Evolutionary conservation across 176 grass and related monocot genomes (phyloP).

Genomic region (Tillandsia leiboldiana): DNA sequence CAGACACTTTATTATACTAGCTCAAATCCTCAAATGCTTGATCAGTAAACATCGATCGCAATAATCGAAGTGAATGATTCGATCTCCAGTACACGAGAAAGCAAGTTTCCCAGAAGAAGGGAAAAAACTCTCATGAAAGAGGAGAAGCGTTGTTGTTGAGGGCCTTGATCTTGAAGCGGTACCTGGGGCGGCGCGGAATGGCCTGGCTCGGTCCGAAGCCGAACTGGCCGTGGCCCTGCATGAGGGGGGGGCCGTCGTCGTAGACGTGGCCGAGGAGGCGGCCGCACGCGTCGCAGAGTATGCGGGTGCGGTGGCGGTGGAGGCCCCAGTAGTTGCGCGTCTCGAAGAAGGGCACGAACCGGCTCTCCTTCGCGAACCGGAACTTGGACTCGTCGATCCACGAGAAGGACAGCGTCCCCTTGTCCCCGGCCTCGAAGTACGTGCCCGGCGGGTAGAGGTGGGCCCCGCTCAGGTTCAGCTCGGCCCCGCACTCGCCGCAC

Average conservation of each 20-base stretch:
- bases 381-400: slow-evolving; percentile 75
- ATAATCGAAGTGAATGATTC: no score
- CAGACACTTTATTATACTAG: no score
- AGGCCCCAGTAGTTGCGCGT: slow-evolving; percentile 80
- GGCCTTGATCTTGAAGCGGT: slow-evolving; percentile 82
- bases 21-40: no score
- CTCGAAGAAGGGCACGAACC: slow-evolving; percentile 75
- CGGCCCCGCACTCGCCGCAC: slow-evolving; percentile 52
- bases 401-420: slow-evolving; percentile 84
- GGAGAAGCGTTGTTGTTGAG: slow-evolving; percentile 4
- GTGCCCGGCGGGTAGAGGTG: slow-evolving; percentile 52
- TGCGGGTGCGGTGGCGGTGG: slow-evolving; percentile 60
- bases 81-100: not conserved
- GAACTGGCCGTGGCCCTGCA: slow-evolving; percentile 52
- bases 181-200: slow-evolving; percentile 49
- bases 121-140: not conserved
- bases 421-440: slow-evolving; percentile 86
- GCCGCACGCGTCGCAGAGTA: slow-evolving; percentile 60
- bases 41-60: no score
- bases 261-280: slow-evolving; percentile 67
- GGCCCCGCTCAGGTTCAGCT: slow-evolving; percentile 61
- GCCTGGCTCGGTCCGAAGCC: slow-evolving; percentile 82
- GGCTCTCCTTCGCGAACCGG: slow-evolving; percentile 56
- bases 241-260: slow-evolving; percentile 66
- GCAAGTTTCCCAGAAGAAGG: not conserved